phyloP scores from a whole-genome alignment of 805 yeast species.

The Starmerella scarabaei region DNA sequence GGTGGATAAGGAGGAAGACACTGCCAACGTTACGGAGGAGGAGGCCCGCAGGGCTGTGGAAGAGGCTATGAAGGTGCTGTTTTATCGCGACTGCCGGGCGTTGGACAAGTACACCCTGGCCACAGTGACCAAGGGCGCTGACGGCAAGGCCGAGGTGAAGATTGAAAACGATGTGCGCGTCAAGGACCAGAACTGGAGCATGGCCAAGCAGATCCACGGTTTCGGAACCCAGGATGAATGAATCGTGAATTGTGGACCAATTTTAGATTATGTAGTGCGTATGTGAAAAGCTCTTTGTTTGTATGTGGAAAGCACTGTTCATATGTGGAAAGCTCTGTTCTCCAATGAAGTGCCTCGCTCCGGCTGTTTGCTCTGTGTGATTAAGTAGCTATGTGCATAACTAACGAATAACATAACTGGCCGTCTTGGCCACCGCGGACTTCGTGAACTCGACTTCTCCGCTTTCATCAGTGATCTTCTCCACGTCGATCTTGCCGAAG shows the following conservation, averaged over 20 bases:
- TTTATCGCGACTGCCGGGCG: slow-evolving; percentile 93
- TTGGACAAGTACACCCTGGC: slow-evolving; percentile 74
- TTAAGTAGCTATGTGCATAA: no score
- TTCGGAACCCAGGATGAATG: slow-evolving; percentile 42
- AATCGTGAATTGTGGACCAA: background rate
- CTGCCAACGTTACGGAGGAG: slow-evolving; percentile 49
- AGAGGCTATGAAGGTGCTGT: slow-evolving; percentile 86
- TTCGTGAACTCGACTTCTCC: slow-evolving; percentile 15
- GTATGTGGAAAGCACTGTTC: no score
- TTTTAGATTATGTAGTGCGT: no score
- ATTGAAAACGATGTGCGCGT: slow-evolving; percentile 15
- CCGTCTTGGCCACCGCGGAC: slow-evolving; percentile 15
- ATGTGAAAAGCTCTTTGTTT: no score
- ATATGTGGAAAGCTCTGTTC: no score
- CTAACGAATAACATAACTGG: slow-evolving; percentile 19
- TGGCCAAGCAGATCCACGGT: slow-evolving; percentile 79
- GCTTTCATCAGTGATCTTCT: slow-evolving; percentile 40
- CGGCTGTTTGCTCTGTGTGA: no score
- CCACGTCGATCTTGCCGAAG: slow-evolving; percentile 53
- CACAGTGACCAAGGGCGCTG: slow-evolving; percentile 46
- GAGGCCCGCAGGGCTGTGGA: slow-evolving; percentile 65
- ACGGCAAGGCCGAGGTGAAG: slow-evolving; percentile 42
- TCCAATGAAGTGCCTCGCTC: no score
- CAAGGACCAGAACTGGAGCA: slow-evolving; percentile 31
- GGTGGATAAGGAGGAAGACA: slow-evolving; percentile 69